Conservation (phyloP, 1,139 yeast genomes). For the Blastobotrys illinoisensis region DNA sequence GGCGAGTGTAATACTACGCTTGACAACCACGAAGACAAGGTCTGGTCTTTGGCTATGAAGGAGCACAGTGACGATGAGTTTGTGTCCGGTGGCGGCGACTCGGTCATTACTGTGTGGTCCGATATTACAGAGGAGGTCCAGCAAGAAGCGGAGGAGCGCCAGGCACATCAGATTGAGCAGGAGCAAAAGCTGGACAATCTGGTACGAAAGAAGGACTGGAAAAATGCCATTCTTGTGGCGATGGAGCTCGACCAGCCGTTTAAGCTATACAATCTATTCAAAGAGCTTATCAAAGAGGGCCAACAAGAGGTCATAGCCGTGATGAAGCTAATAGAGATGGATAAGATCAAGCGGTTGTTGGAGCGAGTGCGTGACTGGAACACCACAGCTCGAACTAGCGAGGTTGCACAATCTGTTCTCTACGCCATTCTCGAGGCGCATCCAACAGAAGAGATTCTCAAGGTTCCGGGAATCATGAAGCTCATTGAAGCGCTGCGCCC, state of each 20-base stretch:
- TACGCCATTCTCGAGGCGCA: conserved; percentile 55
- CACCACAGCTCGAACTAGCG: conserved; percentile 75
- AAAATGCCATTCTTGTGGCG: conserved; percentile 81
- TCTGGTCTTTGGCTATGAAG: conserved; percentile 77
- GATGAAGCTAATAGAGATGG: conserved; percentile 52
- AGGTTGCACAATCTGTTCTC: conserved; percentile 71
- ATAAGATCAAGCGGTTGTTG: conserved; percentile 56
- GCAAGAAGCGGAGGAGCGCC: conserved; percentile 40
- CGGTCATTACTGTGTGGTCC: conserved; percentile 80
- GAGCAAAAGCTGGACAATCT: conserved; percentile 80
- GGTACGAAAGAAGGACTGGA: conserved; percentile 71
- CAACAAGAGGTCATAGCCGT: conserved; percentile 55
- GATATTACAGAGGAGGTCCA: conserved; percentile 75
- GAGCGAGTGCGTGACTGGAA: conserved; percentile 91
- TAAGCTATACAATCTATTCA: conserved; percentile 29
- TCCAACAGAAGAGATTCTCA: conserved; percentile 50
- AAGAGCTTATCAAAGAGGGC: conserved; percentile 24
- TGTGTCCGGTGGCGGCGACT: conserved; percentile 92
- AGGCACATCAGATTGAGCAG: conserved; percentile 63
- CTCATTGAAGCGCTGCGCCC: conserved; percentile 73
- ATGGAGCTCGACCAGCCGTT: conserved; percentile 78
- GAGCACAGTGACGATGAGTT: conserved; percentile 49
- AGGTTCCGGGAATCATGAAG: conserved; percentile 61
- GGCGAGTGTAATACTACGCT: conserved; percentile 80
- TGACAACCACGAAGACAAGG: conserved; percentile 88